These are phyloP conservation scores for Aspergillus ruber DNA, from an alignment of 2,329 filamentous ascomycete species.

Conservation along the genomic window DNA sequence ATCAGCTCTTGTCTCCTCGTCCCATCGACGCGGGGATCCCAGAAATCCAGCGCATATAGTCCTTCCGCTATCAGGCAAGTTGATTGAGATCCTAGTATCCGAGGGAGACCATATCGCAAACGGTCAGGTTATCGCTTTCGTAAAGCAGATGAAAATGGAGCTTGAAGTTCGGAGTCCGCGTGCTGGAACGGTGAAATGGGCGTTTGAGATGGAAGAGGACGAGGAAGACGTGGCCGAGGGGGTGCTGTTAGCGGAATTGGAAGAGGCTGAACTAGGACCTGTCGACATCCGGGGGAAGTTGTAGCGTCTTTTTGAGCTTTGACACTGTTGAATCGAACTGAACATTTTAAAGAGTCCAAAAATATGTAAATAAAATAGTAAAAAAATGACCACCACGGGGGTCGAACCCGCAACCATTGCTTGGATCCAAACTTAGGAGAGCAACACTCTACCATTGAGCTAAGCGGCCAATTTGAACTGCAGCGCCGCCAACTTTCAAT, in stretches of 20 bases:
- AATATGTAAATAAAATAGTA: not conserved
- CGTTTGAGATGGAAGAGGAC: slow-evolving; percentile 47
- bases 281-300: slow-evolving; percentile 26
- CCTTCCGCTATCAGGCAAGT: slow-evolving; percentile 53
- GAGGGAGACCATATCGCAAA: slow-evolving; percentile 45
- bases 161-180: slow-evolving; percentile 52
- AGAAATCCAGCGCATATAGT: slow-evolving; percentile 47
- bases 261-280: slow-evolving; percentile 26
- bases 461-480: not conserved
- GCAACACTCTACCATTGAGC: slow-evolving; percentile 3
- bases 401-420: slow-evolving; percentile 2
- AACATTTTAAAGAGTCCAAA: not conserved
- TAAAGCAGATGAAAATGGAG: slow-evolving; percentile 66
- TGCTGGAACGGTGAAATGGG: slow-evolving; percentile 46
- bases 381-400: not conserved
- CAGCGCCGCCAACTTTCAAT: not conserved
- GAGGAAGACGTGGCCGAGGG: slow-evolving; percentile 51
- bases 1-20: slow-evolving; percentile 30
- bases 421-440: not conserved
- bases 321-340: not conserved
- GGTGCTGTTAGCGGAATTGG: slow-evolving; percentile 46
- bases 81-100: slow-evolving; percentile 54
- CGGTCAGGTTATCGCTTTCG: slow-evolving; percentile 51
- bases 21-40: slow-evolving; percentile 46
- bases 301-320: slow-evolving; percentile 4